A percentile compares a stretch with the other conserved stretches of the same genome.
phyloP scores from a whole-genome alignment of 257 asterid species.

The Nicotiana attenuata region DNA sequence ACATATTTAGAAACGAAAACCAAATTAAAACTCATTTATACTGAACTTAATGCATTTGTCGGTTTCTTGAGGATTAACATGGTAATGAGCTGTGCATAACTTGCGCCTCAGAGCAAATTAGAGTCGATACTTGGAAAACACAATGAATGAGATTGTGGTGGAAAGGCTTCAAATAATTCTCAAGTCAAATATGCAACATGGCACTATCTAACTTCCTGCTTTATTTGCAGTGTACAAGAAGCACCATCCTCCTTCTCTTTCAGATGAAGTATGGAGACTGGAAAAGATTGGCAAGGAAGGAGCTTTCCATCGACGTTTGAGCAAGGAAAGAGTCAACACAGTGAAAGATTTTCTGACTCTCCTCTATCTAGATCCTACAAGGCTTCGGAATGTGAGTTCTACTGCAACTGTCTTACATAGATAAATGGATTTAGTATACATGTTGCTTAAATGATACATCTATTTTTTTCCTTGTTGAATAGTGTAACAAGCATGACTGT shows the following conservation, averaged over 20 bases:
- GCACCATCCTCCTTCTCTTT: constrained; percentile 88
- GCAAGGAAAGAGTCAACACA: constrained; percentile 54
- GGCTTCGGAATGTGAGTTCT: constrained; percentile 66
- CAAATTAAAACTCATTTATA: not conserved
- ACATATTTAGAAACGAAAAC: not conserved
- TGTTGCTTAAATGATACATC: not conserved
- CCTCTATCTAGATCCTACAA: constrained; percentile 48
- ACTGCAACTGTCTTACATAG: not conserved
- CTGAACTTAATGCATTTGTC: not conserved
- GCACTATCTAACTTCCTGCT: not conserved
- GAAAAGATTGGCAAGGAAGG: constrained; percentile 91
- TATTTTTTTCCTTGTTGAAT: not conserved
- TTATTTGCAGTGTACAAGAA: constrained; percentile 70
- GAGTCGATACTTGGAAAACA: not conserved
- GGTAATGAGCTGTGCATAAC: not conserved
- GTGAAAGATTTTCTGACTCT: constrained; percentile 72
- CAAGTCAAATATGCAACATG: not conserved
- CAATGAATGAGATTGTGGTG: not conserved
- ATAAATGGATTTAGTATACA: not conserved
- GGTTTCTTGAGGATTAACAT: not conserved
- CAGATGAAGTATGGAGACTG: constrained; percentile 86
- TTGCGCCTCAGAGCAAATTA: not conserved
- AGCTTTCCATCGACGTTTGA: constrained; percentile 82
- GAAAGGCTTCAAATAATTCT: not conserved
- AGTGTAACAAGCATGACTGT: too few species aligned